phyloP scores from a whole-genome alignment of 495 filamentous ascomycete genomes.

The Daldinia caldariorum region DNA sequence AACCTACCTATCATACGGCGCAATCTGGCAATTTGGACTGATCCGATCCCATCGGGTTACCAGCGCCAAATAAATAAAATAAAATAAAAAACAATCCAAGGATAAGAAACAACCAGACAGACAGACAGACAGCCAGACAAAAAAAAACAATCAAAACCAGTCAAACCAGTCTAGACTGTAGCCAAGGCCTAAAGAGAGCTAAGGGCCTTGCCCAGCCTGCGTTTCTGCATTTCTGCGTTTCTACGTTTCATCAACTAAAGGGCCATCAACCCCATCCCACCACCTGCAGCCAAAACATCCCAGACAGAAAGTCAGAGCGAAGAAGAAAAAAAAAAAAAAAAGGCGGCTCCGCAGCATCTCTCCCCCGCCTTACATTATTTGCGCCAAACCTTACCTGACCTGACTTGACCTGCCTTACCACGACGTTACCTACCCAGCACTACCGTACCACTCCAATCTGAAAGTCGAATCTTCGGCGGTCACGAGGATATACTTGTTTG shows the following conservation, averaged over 20 bases:
- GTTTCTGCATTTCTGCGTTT: not conserved
- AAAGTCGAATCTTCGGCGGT: slow-evolving; percentile 37
- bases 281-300: not conserved
- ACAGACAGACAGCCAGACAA: not conserved
- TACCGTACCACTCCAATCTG: slow-evolving; percentile 40
- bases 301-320: slow-evolving; percentile 12
- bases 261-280: slow-evolving; percentile 9
- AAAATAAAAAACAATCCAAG: no score
- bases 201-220: not conserved
- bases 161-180: not conserved
- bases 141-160: slow-evolving; percentile 6
- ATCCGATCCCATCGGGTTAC: slow-evolving; percentile 46
- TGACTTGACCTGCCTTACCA: slow-evolving; percentile 38
- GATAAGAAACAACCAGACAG: slow-evolving; percentile 6
- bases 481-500: slow-evolving; percentile 43
- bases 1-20: slow-evolving; percentile 45
- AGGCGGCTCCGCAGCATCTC: slow-evolving; percentile 43
- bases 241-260: no score
- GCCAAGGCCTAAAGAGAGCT: slow-evolving; percentile 3
- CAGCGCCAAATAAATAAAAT: slow-evolving; percentile 23
- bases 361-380: slow-evolving; percentile 46
- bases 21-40: slow-evolving; percentile 47
- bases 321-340: slow-evolving; percentile 26
- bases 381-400: slow-evolving; percentile 41
- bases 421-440: slow-evolving; percentile 39